These are phyloP conservation scores for Inga laurina DNA, from an alignment of 306 rosid genomes.

Conservation along the genomic window DNA sequence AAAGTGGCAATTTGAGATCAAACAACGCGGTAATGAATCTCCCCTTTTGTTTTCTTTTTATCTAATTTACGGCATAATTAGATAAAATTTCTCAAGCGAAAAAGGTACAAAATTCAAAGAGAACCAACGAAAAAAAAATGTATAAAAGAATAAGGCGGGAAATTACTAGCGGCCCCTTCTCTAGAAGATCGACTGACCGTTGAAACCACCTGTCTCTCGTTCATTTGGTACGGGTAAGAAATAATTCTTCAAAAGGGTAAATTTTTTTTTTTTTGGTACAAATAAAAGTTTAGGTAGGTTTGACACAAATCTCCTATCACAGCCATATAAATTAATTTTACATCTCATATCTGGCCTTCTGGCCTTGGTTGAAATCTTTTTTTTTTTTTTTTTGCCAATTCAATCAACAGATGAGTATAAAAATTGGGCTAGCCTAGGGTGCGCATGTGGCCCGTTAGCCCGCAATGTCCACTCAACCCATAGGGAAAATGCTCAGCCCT, in stretches of 20 bases:
- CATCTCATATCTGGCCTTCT: not conserved
- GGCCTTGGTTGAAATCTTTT: too few species aligned
- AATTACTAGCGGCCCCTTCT: conserved; percentile 40
- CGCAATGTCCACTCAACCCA: too few species aligned
- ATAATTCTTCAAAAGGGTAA: not conserved
- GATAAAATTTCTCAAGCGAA: not conserved
- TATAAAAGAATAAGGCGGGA: conserved; percentile 29
- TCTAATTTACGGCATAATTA: not conserved
- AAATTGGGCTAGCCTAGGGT: too few species aligned
- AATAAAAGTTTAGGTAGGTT: too few species aligned
- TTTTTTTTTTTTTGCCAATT: too few species aligned
- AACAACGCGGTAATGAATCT: conserved; percentile 13
- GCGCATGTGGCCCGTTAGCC: too few species aligned
- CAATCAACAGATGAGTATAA: too few species aligned
- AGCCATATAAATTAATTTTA: not conserved
- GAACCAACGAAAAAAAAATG: not conserved
- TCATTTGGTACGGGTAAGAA: conserved; percentile 38
- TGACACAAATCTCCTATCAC: too few species aligned
- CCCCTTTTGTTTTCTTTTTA: conserved; percentile 1
- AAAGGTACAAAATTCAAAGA: not conserved
- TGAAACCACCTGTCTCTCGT: conserved; percentile 44
- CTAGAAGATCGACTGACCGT: conserved; percentile 41
- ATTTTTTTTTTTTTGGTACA: not conserved
- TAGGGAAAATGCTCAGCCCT: too few species aligned
- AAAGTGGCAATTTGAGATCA: conserved; percentile 31